Conservation (phyloP, 768 basidiomycete species). For the Chalciporus chontae region DNA sequence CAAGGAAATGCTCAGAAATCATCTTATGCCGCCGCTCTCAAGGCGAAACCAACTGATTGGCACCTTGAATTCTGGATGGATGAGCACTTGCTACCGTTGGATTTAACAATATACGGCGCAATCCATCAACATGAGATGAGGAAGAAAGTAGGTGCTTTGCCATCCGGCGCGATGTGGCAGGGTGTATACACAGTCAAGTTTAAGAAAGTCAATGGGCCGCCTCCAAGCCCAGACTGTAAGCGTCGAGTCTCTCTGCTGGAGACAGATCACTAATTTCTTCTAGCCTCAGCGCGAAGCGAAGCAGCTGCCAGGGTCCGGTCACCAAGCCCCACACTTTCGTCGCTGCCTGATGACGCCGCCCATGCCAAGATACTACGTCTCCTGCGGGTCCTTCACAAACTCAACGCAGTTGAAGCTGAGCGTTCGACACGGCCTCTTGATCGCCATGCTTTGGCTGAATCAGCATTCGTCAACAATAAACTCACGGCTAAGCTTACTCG, state of each 20-base stretch:
- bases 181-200: conserved; percentile 90
- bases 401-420: conserved; percentile 74
- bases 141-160: conserved; percentile 61
- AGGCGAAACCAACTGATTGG: conserved; percentile 92
- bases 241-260: background rate
- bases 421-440: conserved; percentile 46
- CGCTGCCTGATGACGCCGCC: conserved; percentile 77
- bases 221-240: conserved; percentile 59
- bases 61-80: conserved; percentile 96
- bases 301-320: conserved; percentile 52
- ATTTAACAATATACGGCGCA: conserved; percentile 94
- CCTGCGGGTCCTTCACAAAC: conserved; percentile 78
- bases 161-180: conserved; percentile 80
- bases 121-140: conserved; percentile 88
- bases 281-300: conserved; percentile 30
- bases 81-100: conserved; percentile 76
- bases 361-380: conserved; percentile 90
- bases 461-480: conserved; percentile 96
- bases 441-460: conserved; percentile 64
- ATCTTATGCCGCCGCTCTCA: conserved; percentile 94
- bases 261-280: conserved; percentile 16
- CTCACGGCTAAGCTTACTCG: conserved; percentile 96
- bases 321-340: conserved; percentile 67
- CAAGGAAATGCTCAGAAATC: conserved; percentile 38
- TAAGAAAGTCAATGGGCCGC: conserved; percentile 86